Base-by-base conservation (phyloP, 2,329 filamentous ascomycete genomes). In the Fusarium irregulare region DNA sequence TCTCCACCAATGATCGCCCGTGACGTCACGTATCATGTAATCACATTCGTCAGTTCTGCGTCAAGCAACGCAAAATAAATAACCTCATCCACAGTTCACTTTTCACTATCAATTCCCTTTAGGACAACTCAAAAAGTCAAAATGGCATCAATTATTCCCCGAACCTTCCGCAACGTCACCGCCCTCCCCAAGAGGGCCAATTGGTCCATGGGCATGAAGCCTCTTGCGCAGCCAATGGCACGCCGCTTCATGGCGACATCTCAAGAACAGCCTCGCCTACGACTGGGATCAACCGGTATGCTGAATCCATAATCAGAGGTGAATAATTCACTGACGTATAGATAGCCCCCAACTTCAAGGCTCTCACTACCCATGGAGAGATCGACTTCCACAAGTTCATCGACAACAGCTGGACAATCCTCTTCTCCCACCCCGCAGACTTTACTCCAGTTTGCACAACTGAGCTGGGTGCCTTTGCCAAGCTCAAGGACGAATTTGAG, bases 371-470 rank as follows among this genome's bases (percentile, higher is more conserved):
- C 0, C 58, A 42, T 7, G 45, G 50, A 9, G 50, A 56, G 7
- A 56, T 64, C 16, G 49, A 64, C 30, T 51, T 64, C n/a, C 61
- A 57, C 12, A 45, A 63, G 14, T 51, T 64, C 7, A 63, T 64
- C 1, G 32, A 28, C 3, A 51, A 51, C 4, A 63, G 45, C 32
- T 47, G 21, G 50, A 37, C 45, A 1, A 63, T 47, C 47, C 50
- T 64, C 1, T 63, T 64, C 21, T 64, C 32, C 7, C 45, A 51
- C 10, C 61, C 50, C 0, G 50, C 50, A 5, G 58, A 57, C 40
- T 63, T 64, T 8, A 47, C 61, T 0, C 61, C 61, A 3, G 50
- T 63, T 1, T 63, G 58, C 4, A 57, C 61, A 0, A 42, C 61
- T 7, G 58, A 63, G 6, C 23, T 63, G 0, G 61, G 58, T 0